Conservation (phyloP, 805 yeast species). For the Candida chilensis region DNA sequence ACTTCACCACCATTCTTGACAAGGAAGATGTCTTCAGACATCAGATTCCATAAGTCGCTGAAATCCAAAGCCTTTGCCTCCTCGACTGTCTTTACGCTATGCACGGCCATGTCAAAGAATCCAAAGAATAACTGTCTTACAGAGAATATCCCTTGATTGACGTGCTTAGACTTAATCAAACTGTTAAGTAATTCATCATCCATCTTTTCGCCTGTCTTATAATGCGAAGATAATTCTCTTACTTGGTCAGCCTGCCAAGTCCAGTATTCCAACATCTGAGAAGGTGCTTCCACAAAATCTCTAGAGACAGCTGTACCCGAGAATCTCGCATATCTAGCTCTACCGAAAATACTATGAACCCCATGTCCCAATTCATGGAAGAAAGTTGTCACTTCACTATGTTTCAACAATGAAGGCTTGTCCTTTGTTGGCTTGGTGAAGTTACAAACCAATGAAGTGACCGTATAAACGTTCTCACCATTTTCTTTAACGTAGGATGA, state of each 20-base stretch:
- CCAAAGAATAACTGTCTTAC: conserved; percentile 77
- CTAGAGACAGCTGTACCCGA: conserved; percentile 73
- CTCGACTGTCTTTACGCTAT: conserved; percentile 33
- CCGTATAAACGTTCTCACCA: conserved; percentile 51
- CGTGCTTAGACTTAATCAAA: conserved; percentile 58
- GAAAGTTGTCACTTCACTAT: conserved; percentile 71
- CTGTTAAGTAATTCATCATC: conserved; percentile 48
- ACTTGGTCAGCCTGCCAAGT: conserved; percentile 68
- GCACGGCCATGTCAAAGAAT: conserved; percentile 66
- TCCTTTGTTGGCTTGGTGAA: conserved; percentile 65
- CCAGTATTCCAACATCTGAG: conserved; percentile 85
- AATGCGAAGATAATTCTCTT: conserved; percentile 55
- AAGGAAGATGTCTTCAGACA: conserved; percentile 54
- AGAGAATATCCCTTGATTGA: conserved; percentile 63
- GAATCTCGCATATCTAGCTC: conserved; percentile 55
- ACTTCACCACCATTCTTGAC: conserved; percentile 43
- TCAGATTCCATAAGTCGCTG: conserved; percentile 50
- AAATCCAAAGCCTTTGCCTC: conserved; percentile 39
- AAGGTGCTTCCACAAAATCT: conserved; percentile 90
- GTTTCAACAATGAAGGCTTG: conserved; percentile 70
- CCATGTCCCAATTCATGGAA: conserved; percentile 92
- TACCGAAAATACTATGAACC: conserved; percentile 67
- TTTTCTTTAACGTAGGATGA: conserved; percentile 46
- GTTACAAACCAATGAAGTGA: conserved; percentile 76
- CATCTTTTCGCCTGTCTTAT: conserved; percentile 47